phyloP scores from a whole-genome alignment of 805 yeast species.

The Kuraishia borneana region DNA sequence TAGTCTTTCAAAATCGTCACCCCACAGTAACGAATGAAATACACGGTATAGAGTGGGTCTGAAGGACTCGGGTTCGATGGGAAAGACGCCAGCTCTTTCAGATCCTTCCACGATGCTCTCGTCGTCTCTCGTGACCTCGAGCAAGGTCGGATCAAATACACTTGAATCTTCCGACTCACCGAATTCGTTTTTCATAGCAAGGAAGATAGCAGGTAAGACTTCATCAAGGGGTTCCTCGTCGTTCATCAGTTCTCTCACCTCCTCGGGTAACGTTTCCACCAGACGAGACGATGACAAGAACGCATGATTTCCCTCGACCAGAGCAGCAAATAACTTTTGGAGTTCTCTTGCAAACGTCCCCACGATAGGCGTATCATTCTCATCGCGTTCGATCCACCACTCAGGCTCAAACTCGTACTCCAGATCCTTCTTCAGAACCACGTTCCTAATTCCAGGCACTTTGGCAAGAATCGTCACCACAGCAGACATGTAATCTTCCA shows the following conservation, averaged over 20 bases:
- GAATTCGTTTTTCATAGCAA: slow-evolving; percentile 8
- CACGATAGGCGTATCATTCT: slow-evolving; percentile 8
- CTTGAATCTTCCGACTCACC: slow-evolving; percentile 4
- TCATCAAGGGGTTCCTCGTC: slow-evolving; percentile 18
- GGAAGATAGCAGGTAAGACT: slow-evolving; percentile 12
- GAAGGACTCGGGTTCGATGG: slow-evolving; percentile 21
- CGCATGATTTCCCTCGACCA: slow-evolving; percentile 20
- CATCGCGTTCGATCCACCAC: slow-evolving; percentile 32
- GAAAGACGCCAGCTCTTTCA: slow-evolving; percentile 14
- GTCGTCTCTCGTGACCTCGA: not conserved
- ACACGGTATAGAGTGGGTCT: slow-evolving; percentile 19
- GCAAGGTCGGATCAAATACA: slow-evolving; percentile 8
- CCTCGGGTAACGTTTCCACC: slow-evolving; percentile 16
- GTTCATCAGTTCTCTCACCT: slow-evolving; percentile 6
- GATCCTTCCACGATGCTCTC: slow-evolving; percentile 7
- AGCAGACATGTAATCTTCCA: slow-evolving; percentile 31
- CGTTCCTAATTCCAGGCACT: slow-evolving; percentile 20
- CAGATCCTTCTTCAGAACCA: slow-evolving; percentile 17
- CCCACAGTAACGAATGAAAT: slow-evolving; percentile 21
- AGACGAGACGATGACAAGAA: slow-evolving; percentile 26
- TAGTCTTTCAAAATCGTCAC: slow-evolving; percentile 12
- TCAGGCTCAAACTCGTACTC: slow-evolving; percentile 22
- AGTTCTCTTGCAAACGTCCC: slow-evolving; percentile 21
- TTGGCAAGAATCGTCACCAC: slow-evolving; percentile 26
- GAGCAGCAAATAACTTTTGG: slow-evolving; percentile 26